Conservation (phyloP, 371 early-diverging fungal genomes). For the Saksenaea oblongispora region DNA sequence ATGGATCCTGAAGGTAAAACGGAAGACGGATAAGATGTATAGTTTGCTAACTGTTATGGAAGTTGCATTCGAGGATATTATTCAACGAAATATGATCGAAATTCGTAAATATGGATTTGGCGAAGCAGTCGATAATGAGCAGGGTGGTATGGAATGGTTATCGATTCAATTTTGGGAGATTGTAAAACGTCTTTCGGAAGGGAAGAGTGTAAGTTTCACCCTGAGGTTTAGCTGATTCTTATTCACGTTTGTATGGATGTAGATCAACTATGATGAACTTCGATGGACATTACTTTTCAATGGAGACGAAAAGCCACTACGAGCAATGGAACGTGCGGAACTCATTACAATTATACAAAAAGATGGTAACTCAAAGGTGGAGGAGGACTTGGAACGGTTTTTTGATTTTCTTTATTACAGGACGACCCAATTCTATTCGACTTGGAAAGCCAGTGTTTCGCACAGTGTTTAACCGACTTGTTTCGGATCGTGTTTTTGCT, state of each 20-base stretch:
- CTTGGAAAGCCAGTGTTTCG: constrained; percentile 84
- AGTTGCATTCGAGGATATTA: constrained; percentile 84
- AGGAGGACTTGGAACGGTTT: neutral
- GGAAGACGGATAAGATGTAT: neutral
- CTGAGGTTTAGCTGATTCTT: neutral
- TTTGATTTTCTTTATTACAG: constrained; percentile 27
- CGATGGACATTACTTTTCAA: constrained; percentile 78
- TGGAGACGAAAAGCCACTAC: constrained; percentile 74
- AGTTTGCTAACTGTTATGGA: neutral
- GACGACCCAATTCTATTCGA: constrained; percentile 75
- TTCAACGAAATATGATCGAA: constrained; percentile 76
- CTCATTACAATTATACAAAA: constrained; percentile 74
- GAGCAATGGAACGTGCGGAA: constrained; percentile 86
- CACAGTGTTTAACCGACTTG: constrained; percentile 75
- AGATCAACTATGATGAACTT: constrained; percentile 78
- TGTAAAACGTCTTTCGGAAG: constrained; percentile 57
- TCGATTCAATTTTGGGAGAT: constrained; percentile 80
- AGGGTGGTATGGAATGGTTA: constrained; percentile 60
- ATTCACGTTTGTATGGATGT: neutral
- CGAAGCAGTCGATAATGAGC: constrained; percentile 58
- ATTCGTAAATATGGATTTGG: constrained; percentile 84
- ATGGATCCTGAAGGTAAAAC: constrained; percentile 63
- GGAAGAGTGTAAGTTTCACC: constrained; percentile 51
- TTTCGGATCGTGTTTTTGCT: constrained; percentile 67
- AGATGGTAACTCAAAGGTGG: constrained; percentile 55